Conservation (phyloP, 1,139 yeast genomes). For the Blastobotrys ciferrii region DNA sequence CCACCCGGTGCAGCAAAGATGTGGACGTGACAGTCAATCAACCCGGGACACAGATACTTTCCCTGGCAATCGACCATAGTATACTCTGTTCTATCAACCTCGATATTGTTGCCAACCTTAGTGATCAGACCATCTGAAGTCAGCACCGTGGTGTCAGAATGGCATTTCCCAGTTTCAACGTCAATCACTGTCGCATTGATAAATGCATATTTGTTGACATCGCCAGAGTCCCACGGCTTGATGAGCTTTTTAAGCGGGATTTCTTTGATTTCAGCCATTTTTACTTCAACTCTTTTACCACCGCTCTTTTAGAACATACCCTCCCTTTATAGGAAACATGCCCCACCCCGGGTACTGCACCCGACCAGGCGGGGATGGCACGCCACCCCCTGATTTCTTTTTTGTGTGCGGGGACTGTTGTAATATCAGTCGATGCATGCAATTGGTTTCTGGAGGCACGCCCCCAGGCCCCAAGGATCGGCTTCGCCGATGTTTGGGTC, state of each 20-base stretch:
- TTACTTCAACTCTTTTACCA: no score
- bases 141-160: constrained; percentile 1
- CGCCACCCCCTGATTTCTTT: no score
- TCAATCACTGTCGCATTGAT: constrained; percentile 9
- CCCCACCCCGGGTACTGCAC: background rate
- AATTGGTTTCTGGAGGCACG: no score
- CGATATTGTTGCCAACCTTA: background rate
- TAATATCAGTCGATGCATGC: no score
- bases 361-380: no score
- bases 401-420: no score
- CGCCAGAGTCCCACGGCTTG: constrained; percentile 10
- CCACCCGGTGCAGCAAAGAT: constrained; percentile 11
- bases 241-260: background rate
- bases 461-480: no score
- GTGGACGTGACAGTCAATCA: constrained; percentile 12
- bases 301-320: no score
- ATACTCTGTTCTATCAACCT: background rate
- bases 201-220: constrained; percentile 2
- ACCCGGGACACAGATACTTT: constrained; percentile 10
- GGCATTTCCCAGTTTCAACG: constrained; percentile 6
- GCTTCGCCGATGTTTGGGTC: no score
- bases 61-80: constrained; percentile 5
- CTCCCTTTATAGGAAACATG: background rate
- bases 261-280: constrained; percentile 1
- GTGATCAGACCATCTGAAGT: constrained; percentile 9